Conservation (phyloP, 2,329 filamentous ascomycete species). For the Diaporthe sp. region DNA sequence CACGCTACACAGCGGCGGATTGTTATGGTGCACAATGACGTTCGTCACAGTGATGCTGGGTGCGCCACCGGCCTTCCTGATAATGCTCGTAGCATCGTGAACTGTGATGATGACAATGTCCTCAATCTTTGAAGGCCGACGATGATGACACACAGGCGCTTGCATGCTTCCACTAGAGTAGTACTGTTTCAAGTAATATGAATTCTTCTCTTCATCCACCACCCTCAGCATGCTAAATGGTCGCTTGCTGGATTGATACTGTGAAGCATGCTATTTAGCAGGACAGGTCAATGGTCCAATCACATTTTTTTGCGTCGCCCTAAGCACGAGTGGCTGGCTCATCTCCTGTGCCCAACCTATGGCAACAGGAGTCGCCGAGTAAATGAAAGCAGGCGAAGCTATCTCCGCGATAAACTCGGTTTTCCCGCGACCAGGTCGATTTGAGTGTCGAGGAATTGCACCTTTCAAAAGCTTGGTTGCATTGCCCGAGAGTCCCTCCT, state of each 20-base stretch:
- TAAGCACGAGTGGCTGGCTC: too few relatives aligned
- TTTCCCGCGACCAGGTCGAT: too few relatives aligned
- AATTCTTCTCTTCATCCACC: background rate
- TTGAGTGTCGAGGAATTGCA: too few relatives aligned
- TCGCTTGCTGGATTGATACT: background rate
- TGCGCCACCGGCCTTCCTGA: background rate
- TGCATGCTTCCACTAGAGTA: background rate
- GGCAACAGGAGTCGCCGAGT: background rate
- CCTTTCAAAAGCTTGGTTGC: background rate
- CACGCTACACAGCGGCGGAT: background rate
- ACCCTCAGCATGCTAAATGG: fast-evolving
- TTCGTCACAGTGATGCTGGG: conserved; percentile 17
- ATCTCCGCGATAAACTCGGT: too few relatives aligned
- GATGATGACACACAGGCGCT: background rate
- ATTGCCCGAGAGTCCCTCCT: background rate
- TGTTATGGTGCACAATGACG: background rate
- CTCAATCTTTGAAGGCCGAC: background rate
- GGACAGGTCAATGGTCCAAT: too few relatives aligned
- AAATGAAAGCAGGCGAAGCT: background rate
- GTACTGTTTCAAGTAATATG: conserved; percentile 6
- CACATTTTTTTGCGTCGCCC: too few relatives aligned
- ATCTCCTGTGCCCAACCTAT: too few relatives aligned
- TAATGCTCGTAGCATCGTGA: background rate
- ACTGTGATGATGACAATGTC: conserved; percentile 15
- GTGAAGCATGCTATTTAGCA: background rate